These are phyloP conservation scores for Drosera capensis DNA, from an alignment of 148 eudicot genomes.

Conservation along the genomic window DNA sequence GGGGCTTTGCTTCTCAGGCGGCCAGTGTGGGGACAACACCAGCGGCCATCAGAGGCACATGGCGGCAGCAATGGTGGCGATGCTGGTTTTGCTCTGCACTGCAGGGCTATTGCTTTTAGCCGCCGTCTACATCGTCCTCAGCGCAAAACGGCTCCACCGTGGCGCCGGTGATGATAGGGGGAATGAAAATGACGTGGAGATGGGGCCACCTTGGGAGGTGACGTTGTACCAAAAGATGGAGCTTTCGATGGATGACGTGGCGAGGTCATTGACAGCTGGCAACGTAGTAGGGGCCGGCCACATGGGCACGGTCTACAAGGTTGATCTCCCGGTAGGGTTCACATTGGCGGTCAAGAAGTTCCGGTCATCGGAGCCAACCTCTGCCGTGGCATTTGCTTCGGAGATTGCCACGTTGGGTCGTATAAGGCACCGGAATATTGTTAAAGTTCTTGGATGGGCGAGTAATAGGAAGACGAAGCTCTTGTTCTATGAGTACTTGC, in stretches of 20 bases:
- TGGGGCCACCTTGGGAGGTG: slow-evolving; percentile 88
- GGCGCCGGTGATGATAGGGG: slow-evolving; percentile 7
- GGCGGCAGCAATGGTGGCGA: slow-evolving; percentile 43
- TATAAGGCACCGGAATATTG: slow-evolving; percentile 73
- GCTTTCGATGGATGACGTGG: slow-evolving; percentile 57
- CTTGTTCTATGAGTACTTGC: slow-evolving; percentile 57
- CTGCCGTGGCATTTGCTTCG: slow-evolving; percentile 54
- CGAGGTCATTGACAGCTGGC: slow-evolving; percentile 28
- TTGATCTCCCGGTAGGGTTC: slow-evolving; percentile 19
- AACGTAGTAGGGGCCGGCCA: slow-evolving; percentile 61
- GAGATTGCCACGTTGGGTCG: slow-evolving; percentile 66
- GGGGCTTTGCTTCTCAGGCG: slow-evolving; percentile 29
- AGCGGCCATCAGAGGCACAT: slow-evolving; percentile 9
- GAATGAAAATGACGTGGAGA: slow-evolving; percentile 38
- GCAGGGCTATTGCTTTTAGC: slow-evolving; percentile 44
- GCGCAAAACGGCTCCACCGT: slow-evolving; percentile 11
- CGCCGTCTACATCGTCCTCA: slow-evolving; percentile 45
- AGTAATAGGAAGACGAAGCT: slow-evolving; percentile 54
- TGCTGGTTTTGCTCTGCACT: slow-evolving; percentile 50
- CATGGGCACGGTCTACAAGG: slow-evolving; percentile 53
- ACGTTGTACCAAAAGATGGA: slow-evolving; percentile 76
- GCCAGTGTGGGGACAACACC: slow-evolving; percentile 16
- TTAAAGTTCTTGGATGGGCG: slow-evolving; percentile 70
- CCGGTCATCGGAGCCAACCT: slow-evolving; percentile 33
- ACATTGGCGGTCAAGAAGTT: slow-evolving; percentile 60